Evolutionary conservation across 2,329 filamentous ascomycete species (phyloP).

Genomic region (Clarireedia monteithiana): DNA sequence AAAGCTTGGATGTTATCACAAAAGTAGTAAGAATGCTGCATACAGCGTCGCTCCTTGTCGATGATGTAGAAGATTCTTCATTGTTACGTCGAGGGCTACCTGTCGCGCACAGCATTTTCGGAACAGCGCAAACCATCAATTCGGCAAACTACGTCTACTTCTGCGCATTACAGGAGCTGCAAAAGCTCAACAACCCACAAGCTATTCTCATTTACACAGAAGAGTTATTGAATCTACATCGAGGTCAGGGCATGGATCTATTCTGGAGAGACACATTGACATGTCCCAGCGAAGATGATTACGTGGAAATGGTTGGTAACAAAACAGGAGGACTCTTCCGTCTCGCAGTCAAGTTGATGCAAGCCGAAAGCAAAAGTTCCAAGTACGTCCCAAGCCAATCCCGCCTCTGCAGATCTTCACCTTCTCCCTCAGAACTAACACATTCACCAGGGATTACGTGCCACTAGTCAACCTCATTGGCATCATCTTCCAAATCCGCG

Average conservation of each 20-base stretch:
- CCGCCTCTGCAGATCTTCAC: neutral
- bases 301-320: slow-evolving; percentile 89
- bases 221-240: slow-evolving; percentile 76
- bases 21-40: slow-evolving; percentile 79
- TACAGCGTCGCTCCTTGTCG: slow-evolving; percentile 73
- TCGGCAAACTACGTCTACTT: slow-evolving; percentile 89
- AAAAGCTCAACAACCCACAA: slow-evolving; percentile 59
- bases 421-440: slow-evolving; percentile 5
- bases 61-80: slow-evolving; percentile 82
- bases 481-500: slow-evolving; percentile 82
- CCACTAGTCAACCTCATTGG: slow-evolving; percentile 80
- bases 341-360: slow-evolving; percentile 80
- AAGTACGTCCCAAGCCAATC: slow-evolving; percentile 28
- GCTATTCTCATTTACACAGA: slow-evolving; percentile 69
- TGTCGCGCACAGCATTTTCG: slow-evolving; percentile 78
- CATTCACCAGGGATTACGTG: slow-evolving; percentile 53
- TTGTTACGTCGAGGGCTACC: slow-evolving; percentile 69
- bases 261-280: slow-evolving; percentile 83
- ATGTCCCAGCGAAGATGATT: slow-evolving; percentile 79
- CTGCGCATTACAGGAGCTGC: slow-evolving; percentile 65
- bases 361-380: slow-evolving; percentile 53
- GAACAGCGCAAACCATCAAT: slow-evolving; percentile 83
- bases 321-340: slow-evolving; percentile 86
- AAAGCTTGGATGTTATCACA: slow-evolving; percentile 66
- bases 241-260: slow-evolving; percentile 85